Evolutionary conservation across 2,329 filamentous ascomycete genomes (phyloP), one percentile per base, ranked within the genome.

Genomic region (Pestalotiopsis sp.): DNA sequence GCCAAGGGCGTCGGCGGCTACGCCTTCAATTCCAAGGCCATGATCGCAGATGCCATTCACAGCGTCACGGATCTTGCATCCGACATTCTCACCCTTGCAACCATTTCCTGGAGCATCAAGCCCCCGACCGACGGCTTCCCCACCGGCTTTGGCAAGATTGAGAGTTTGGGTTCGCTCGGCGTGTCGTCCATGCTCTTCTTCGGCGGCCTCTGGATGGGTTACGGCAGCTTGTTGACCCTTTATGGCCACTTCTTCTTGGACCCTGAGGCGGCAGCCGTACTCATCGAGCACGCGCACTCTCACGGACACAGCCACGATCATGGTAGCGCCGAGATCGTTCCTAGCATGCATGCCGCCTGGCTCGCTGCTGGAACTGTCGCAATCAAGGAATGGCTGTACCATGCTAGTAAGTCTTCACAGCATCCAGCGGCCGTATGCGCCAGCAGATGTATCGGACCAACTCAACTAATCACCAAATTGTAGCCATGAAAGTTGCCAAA

Each of bases 331-430:
- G 87, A 87, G 67, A 82, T 88, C 45, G 88, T 90, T 1, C 96
- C 96, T 0, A 97, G 93, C 79, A 88, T 99, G 72, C 95, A 98
- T 79, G 96, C 96, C 25, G 95, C 93, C 7, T 99, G 96, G 96
- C 83, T 99, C 69, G 95, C 96, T 45, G 92, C 89, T 55, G 95
- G 93, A 23, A 97, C 94, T 2, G 96, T 99, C 68, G 81, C 94
- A 31, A 85, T 98, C 75, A 99, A 99, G 82, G 96, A 99, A 81
- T 99, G 95, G 93, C 85, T 99, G 31, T 99, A 98, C 79, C 91
- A 92, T 84, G 94, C 95, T 72, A 99, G 95, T 96, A 90, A 85
- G 93, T 89, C 20, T 52, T 25, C 7, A 1, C 7, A 9, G 11
- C 49, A 36, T 36, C 6, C 31, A 20, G 25, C 57, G 27, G 52